Evolutionary conservation across 73 alveolate species (phyloP).

Genomic region (Stentor coeruleus): DNA sequence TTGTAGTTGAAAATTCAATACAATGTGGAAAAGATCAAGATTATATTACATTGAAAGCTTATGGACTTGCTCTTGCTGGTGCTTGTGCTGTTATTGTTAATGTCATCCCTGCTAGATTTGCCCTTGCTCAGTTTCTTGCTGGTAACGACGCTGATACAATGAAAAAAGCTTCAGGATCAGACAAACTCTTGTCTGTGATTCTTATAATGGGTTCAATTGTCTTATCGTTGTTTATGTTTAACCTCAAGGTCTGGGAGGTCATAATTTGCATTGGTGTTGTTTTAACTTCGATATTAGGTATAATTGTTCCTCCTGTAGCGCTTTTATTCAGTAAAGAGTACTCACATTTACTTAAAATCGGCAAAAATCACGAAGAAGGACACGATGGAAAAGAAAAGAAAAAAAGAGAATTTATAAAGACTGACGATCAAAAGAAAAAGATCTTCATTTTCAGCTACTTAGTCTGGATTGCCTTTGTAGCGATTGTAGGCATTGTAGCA

Average conservation of each 20-base stretch:
- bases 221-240: neutral
- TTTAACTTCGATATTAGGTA: neutral
- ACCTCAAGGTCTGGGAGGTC: neutral
- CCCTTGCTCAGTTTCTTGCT: neutral
- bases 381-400: neutral
- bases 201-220: neutral
- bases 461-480: neutral
- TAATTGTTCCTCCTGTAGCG: neutral
- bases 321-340: neutral
- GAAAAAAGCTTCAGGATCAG: slow-evolving; percentile 9
- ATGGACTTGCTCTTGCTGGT: neutral
- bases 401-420: too few relatives aligned
- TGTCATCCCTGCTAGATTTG: neutral
- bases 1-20: neutral
- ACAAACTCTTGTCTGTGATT: neutral
- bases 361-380: neutral
- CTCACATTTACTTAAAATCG: neutral
- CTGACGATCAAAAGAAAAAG: neutral
- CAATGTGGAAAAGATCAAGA: neutral
- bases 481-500: neutral
- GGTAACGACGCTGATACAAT: slow-evolving; percentile 1
- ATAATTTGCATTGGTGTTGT: neutral
- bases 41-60: neutral
- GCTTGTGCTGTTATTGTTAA: neutral
- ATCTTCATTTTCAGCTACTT: slow-evolving; percentile 3